Conservation (phyloP, 179 eudicot genomes). For the Spinacia oleracea region DNA sequence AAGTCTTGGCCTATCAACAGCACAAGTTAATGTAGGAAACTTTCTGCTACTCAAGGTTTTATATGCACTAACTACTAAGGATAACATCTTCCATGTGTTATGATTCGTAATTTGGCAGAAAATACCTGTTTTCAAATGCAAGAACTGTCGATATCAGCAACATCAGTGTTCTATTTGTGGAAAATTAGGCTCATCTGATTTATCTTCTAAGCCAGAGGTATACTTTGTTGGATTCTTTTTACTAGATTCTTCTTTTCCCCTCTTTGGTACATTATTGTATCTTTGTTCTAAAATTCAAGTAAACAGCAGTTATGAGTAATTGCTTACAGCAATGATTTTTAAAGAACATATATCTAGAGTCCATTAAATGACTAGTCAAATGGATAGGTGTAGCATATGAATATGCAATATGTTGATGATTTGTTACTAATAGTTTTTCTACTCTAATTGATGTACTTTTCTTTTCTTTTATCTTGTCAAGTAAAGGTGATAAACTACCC, state of each 20-base stretch:
- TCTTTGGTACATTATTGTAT: background rate
- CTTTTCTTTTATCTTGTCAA: background rate
- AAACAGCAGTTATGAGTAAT: background rate
- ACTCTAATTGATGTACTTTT: background rate
- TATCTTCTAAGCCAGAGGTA: conserved; percentile 64
- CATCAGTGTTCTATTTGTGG: conserved; percentile 89
- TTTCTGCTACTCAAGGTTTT: background rate
- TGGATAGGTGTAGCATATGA: no score
- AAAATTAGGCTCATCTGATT: conserved; percentile 63
- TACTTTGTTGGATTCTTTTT: background rate
- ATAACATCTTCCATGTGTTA: conserved; percentile 5
- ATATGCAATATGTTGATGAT: no score
- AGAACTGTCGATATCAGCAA: conserved; percentile 61
- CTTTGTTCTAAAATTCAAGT: background rate
- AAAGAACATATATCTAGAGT: background rate
- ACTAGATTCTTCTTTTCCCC: background rate
- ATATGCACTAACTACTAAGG: background rate
- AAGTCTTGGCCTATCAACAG: conserved; percentile 56
- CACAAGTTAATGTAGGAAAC: conserved; percentile 52
- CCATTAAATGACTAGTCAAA: background rate
- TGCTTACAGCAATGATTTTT: background rate
- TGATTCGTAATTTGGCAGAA: conserved; percentile 43
- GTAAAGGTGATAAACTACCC: background rate
- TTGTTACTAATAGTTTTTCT: background rate
- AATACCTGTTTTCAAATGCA: conserved; percentile 56